A percentile compares a stretch with the other conserved stretches of the same genome.
Conservation (phyloP, 495 filamentous ascomycete species). For the Cladorrhinum samala region DNA sequence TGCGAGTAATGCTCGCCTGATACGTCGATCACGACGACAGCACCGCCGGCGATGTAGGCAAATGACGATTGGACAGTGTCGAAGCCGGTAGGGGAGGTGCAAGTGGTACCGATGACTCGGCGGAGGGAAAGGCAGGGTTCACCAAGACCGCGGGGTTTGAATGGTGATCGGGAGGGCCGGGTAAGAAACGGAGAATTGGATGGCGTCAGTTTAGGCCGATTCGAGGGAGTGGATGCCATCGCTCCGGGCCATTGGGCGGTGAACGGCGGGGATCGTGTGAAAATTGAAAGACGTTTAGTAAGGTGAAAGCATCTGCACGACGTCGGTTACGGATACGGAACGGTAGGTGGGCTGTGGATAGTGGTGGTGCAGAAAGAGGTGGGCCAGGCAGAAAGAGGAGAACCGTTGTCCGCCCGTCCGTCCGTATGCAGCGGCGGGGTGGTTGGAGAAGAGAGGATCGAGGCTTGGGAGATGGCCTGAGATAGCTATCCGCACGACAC, state of each 20-base stretch:
- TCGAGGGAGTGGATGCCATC: conserved; percentile 54
- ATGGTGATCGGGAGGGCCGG: conserved; percentile 56
- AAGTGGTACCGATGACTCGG: conserved; percentile 84
- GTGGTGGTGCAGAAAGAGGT: background rate
- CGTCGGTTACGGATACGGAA: too few relatives aligned
- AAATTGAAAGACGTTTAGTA: conserved; percentile 8
- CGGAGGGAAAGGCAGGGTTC: conserved; percentile 62
- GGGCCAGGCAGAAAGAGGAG: conserved; percentile 6
- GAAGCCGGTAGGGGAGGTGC: conserved; percentile 77
- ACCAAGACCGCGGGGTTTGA: conserved; percentile 31
- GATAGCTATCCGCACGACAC: background rate
- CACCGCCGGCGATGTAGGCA: conserved; percentile 85
- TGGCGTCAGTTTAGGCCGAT: conserved; percentile 69
- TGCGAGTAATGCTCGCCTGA: conserved; percentile 70
- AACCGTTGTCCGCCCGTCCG: conserved; percentile 1
- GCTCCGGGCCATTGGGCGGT: conserved; percentile 42
- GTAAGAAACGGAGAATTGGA: conserved; percentile 68
- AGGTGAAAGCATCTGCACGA: conserved; percentile 13
- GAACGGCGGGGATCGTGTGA: background rate
- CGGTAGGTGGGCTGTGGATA: too few relatives aligned
- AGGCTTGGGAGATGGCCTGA: too few relatives aligned
- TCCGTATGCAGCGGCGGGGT: conserved; percentile 5
- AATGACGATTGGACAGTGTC: conserved; percentile 73
- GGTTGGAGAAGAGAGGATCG: background rate
- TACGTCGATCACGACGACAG: conserved; percentile 82